Evolutionary conservation across 1,139 yeast species (phyloP).

Genomic region (Taphrina confusa): DNA sequence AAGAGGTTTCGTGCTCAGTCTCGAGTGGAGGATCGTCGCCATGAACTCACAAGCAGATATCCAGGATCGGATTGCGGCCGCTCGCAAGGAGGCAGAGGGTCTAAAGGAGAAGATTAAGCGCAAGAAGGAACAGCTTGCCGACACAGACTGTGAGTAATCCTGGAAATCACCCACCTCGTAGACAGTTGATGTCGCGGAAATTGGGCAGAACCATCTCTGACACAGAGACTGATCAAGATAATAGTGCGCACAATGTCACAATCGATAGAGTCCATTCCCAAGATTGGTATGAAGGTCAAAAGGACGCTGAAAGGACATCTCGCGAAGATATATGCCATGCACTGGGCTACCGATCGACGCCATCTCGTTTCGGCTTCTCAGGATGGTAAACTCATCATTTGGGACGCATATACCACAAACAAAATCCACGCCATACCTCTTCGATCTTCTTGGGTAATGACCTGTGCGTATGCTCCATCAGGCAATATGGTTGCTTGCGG

Average conservation of each 20-base stretch:
- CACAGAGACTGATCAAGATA: background rate
- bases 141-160: conserved; percentile 39
- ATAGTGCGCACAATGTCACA: conserved; percentile 35
- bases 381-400: conserved; percentile 79
- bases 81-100: conserved; percentile 40
- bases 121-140: conserved; percentile 40
- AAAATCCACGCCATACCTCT: conserved; percentile 65
- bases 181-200: too few species aligned
- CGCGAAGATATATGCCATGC: conserved; percentile 67
- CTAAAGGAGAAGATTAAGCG: conserved; percentile 40
- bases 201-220: too few species aligned
- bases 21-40: too few species aligned
- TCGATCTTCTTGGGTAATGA: conserved; percentile 70
- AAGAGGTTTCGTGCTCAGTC: too few species aligned
- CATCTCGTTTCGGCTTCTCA: conserved; percentile 73
- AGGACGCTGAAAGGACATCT: conserved; percentile 61
- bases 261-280: conserved; percentile 38
- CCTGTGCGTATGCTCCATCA: conserved; percentile 72
- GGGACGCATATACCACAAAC: conserved; percentile 77
- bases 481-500: conserved; percentile 72
- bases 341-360: conserved; percentile 66
- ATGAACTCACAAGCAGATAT: conserved; percentile 35
- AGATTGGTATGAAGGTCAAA: conserved; percentile 39
- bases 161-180: too few species aligned
- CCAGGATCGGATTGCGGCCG: conserved; percentile 40